Evolutionary conservation across 768 basidiomycete genomes (phyloP).

Genomic region (Mycena haematopus): DNA sequence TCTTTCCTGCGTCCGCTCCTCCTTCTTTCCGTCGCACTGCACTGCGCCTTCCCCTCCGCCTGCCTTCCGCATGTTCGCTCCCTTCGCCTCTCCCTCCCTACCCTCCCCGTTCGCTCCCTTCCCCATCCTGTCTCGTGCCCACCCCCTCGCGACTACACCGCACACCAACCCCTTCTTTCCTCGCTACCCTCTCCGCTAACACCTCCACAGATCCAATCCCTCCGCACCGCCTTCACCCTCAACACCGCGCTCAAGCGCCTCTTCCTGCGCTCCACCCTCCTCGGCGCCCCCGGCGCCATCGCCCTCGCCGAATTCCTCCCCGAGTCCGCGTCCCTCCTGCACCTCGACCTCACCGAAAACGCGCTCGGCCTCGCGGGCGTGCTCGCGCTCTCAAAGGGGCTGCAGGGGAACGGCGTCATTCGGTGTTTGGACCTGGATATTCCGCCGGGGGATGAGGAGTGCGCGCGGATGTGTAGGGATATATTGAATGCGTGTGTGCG

Average conservation of each 20-base stretch:
- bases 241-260: conserved; percentile 91
- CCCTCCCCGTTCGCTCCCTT: too few relatives aligned
- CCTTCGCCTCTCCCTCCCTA: too few relatives aligned
- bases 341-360: conserved; percentile 90
- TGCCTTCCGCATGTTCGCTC: too few relatives aligned
- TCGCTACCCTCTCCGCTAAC: not conserved
- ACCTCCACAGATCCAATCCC: conserved; percentile 68
- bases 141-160: too few relatives aligned
- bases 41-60: too few relatives aligned
- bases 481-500: conserved; percentile 90
- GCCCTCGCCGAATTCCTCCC: conserved; percentile 96
- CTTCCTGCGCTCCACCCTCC: conserved; percentile 84
- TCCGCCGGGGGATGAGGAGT: conserved; percentile 82
- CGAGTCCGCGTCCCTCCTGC: conserved; percentile 84
- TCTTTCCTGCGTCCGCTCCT: too few relatives aligned
- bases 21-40: too few relatives aligned
- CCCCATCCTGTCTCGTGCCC: too few relatives aligned
- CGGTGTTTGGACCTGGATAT: conserved; percentile 94
- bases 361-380: conserved; percentile 87
- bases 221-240: conserved; percentile 91
- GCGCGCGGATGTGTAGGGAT: conserved; percentile 85
- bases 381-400: conserved; percentile 86
- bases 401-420: conserved; percentile 85
- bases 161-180: too few relatives aligned
- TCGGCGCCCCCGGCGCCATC: conserved; percentile 88